Conservation (phyloP, 2,329 filamentous ascomycete species). For the Westerdykella sp. region DNA sequence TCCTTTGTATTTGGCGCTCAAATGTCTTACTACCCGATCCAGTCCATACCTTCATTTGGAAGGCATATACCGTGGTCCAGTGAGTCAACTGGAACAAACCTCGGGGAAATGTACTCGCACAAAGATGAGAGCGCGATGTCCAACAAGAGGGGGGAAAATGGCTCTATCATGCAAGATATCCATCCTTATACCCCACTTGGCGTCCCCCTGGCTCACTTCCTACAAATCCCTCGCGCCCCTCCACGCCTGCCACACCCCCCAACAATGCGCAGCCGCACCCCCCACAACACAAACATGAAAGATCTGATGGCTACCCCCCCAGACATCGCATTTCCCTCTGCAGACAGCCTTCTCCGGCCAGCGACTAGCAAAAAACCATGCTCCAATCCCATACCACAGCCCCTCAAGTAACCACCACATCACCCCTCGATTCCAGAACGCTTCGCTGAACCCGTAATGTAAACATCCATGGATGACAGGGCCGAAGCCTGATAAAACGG, state of each 20-base stretch:
- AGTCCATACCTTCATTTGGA: no score
- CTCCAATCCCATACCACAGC: constrained; percentile 16
- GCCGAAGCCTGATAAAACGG: constrained; percentile 15
- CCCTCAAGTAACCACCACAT: constrained; percentile 20
- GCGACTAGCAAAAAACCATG: constrained; percentile 13
- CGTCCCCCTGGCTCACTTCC: no score
- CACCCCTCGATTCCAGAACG: constrained; percentile 11
- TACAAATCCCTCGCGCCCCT: constrained; percentile 1
- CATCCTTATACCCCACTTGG: no score
- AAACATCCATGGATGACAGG: constrained; percentile 15
- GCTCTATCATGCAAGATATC: no score
- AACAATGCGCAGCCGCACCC: constrained; percentile 17
- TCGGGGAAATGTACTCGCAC: no score
- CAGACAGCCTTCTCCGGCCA: constrained; percentile 11
- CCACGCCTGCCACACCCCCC: constrained; percentile 20
- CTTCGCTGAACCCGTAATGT: constrained; percentile 8
- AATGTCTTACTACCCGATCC: no score
- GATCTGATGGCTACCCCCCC: constrained; percentile 16
- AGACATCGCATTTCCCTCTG: constrained; percentile 12
- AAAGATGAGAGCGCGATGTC: no score
- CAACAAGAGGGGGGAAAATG: no score
- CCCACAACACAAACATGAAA: constrained; percentile 18
- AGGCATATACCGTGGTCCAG: no score
- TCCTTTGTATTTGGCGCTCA: no score
- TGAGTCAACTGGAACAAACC: no score